These are phyloP conservation scores for Colletotrichum neosansevieriae DNA, from an alignment of 2,329 filamentous ascomycete species.

Conservation along the genomic window DNA sequence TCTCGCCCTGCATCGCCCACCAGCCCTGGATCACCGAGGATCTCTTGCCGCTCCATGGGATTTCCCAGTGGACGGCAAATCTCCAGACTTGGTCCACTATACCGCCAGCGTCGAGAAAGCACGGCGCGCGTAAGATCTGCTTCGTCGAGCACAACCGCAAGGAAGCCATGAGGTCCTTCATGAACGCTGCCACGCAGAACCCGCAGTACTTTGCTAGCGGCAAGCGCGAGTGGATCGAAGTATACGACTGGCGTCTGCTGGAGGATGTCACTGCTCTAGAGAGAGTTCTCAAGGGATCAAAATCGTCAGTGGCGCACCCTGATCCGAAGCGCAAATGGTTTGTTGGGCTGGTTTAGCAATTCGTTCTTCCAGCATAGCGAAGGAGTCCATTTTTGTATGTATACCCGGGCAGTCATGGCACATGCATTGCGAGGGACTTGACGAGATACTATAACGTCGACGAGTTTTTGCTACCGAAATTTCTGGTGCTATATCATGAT, in stretches of 20 bases:
- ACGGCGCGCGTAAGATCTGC: constrained; percentile 36
- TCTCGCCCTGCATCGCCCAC: constrained; percentile 56
- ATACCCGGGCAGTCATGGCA: neutral
- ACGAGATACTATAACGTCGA: neutral
- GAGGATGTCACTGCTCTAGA: constrained; percentile 56
- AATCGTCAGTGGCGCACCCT: constrained; percentile 2
- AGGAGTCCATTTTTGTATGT: constrained; percentile 11
- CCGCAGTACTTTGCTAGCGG: constrained; percentile 46
- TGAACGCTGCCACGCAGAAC: constrained; percentile 48
- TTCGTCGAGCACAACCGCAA: constrained; percentile 53
- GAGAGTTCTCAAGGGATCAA: constrained; percentile 41
- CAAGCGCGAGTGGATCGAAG: constrained; percentile 52
- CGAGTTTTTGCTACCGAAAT: too few relatives aligned
- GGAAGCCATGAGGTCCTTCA: constrained; percentile 49
- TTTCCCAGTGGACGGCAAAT: constrained; percentile 50
- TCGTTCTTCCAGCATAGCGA: neutral
- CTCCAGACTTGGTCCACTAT: constrained; percentile 50
- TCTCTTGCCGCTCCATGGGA: constrained; percentile 57
- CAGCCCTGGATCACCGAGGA: constrained; percentile 52
- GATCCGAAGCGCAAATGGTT: constrained; percentile 60
- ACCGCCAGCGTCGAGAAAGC: neutral
- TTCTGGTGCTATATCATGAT: neutral
- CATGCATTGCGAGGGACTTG: neutral
- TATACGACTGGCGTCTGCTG: constrained; percentile 63
- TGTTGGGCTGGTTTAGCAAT: constrained; percentile 54